Conservation (phyloP, 768 basidiomycete genomes). For the Panaeolus papilionaceus region DNA sequence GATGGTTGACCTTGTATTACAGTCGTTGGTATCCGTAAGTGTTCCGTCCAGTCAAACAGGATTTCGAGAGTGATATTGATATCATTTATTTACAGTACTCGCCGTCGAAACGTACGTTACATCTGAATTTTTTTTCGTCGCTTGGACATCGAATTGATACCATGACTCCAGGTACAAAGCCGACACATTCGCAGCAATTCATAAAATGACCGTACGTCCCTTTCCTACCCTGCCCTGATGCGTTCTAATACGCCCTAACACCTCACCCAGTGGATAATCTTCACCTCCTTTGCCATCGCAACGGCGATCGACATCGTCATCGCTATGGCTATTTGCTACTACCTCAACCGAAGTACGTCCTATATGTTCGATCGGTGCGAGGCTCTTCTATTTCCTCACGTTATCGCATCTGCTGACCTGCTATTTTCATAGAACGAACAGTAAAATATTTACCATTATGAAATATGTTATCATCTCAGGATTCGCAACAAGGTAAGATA, state of each 20-base stretch:
- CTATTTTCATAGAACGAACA: conserved; percentile 32
- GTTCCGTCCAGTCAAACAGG: not conserved
- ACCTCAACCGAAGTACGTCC: conserved; percentile 33
- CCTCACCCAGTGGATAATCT: conserved; percentile 45
- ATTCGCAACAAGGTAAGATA: conserved; percentile 38
- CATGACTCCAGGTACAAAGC: conserved; percentile 33
- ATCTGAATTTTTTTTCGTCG: not conserved
- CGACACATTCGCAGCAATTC: conserved; percentile 34
- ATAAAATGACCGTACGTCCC: conserved; percentile 37
- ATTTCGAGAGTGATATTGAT: not conserved
- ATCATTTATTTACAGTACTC: conserved; percentile 28
- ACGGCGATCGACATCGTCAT: conserved; percentile 50
- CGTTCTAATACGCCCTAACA: no score
- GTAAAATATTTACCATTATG: conserved; percentile 36
- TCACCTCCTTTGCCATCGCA: conserved; percentile 43
- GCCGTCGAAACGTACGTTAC: conserved; percentile 40
- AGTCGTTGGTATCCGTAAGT: conserved; percentile 23
- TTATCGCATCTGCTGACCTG: not conserved
- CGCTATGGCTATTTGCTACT: conserved; percentile 36
- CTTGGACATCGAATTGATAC: no score
- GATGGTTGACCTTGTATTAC: not conserved
- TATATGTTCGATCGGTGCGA: not conserved
- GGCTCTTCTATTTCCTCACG: not conserved
- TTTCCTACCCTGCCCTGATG: no score
- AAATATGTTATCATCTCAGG: conserved; percentile 42